Evolutionary conservation across 305 asterid genomes (phyloP), one percentile per base, ranked within the genome.

Genomic region (Solanum chacoense): DNA sequence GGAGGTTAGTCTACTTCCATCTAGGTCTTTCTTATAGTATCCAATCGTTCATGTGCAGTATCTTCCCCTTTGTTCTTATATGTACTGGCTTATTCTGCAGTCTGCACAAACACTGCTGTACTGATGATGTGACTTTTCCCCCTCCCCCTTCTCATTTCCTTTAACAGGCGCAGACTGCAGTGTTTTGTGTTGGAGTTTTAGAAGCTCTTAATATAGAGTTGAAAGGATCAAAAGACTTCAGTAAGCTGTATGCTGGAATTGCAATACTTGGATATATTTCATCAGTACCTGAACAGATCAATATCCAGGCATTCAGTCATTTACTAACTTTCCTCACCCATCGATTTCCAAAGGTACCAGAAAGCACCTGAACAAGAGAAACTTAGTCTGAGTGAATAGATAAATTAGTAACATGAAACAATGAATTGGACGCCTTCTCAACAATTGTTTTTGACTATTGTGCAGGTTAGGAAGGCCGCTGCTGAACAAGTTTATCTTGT

Each of bases 401-500:
- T 22, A 45, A 55, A 55, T 36, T 14, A n/a, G 18, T 18, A 42
- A 45, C 9, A 28, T 18, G 42, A 35, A 12, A 84, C 14, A 26
- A 40, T 6, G 59, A 16, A 65, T 10, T 32, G 74, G 28, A 26
- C 10, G 69, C 26, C 59, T 63, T 20, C 8, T 28, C 55, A 75
- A 7, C n/a, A 67, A 38, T 84, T 35, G 40, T 59, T 59, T 72
- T 35, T 36, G 77, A 81, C 45, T 84, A 50, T 40, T 40, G 36
- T 90, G 89, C 95, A 97, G 99, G 94, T 97, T 31, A 93, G 99
- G 29, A 96, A 94, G 89, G 91, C 94, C 72, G 91, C 98, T 86
- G 98, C 98, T 16, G 99, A 97, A 36, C 99, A 97, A 93, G 98
- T 91, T 85, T 95, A 94, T 91, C 92, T 95, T 29, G 99, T 94